Conservation (phyloP, 306 rosid species). For the Spatholobus suberectus region DNA sequence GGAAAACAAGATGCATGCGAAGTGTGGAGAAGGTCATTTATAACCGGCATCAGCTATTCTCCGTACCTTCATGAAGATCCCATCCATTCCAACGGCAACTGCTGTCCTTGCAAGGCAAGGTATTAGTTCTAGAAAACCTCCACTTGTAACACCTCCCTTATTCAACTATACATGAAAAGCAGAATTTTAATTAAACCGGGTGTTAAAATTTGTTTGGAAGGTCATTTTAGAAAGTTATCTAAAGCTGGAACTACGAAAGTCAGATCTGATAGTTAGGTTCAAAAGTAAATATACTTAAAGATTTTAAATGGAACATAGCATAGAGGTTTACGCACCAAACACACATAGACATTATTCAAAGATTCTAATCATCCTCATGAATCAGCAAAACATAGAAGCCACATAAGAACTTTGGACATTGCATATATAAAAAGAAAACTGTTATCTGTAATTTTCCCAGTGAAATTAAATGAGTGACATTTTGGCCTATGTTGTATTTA, state of each 20-base stretch:
- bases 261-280: constrained; percentile 19
- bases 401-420: not conserved
- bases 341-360: not conserved
- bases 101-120: constrained; percentile 98
- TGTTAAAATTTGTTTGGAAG: not conserved
- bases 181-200: constrained; percentile 38
- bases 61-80: constrained; percentile 95
- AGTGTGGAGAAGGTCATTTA: too few species aligned
- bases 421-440: not conserved
- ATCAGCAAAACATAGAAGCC: not conserved
- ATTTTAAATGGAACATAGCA: not conserved
- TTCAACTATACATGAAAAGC: constrained; percentile 70
- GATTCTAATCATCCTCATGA: constrained; percentile 12
- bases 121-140: constrained; percentile 94
- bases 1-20: too few species aligned
- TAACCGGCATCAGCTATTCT: constrained; percentile 15
- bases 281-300: not conserved
- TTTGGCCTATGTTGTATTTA: constrained; percentile 2
- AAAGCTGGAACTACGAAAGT: not conserved
- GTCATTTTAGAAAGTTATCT: not conserved
- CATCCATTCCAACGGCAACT: constrained; percentile 97
- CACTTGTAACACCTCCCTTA: constrained; percentile 98
- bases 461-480: not conserved
- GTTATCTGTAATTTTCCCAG: not conserved
- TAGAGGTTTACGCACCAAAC: not conserved